Evolutionary conservation across 805 yeast species (phyloP).

Genomic region (Priceomyces fermenticarens): DNA sequence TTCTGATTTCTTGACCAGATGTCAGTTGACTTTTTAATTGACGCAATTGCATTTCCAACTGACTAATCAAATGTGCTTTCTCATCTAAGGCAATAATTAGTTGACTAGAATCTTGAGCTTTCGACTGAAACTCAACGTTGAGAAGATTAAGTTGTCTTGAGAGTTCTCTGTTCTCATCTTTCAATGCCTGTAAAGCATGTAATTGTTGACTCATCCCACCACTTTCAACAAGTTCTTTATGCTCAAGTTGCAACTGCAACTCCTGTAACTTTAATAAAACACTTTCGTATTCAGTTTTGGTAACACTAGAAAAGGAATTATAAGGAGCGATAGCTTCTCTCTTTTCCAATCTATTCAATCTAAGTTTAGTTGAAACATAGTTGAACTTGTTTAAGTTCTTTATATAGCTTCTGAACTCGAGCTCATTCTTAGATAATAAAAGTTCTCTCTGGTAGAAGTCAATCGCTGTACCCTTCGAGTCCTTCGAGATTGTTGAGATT

Average conservation of each 20-base stretch:
- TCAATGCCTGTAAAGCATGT: background rate
- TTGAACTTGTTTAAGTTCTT: constrained; percentile 42
- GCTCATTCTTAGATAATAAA: constrained; percentile 54
- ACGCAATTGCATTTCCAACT: constrained; percentile 11
- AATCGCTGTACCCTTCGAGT: constrained; percentile 19
- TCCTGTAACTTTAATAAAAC: constrained; percentile 7
- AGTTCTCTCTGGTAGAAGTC: constrained; percentile 59
- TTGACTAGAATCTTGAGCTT: constrained; percentile 8
- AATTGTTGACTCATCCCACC: background rate
- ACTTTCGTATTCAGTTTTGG: constrained; percentile 6
- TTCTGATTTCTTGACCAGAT: no score
- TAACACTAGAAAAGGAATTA: background rate
- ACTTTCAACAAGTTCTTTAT: background rate
- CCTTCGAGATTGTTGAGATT: background rate
- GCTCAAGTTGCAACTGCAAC: constrained; percentile 11
- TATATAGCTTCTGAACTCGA: constrained; percentile 56
- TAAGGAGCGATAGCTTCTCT: background rate
- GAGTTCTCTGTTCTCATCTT: background rate
- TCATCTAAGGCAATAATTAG: constrained; percentile 15
- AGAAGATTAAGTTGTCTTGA: background rate
- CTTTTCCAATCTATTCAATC: constrained; percentile 7
- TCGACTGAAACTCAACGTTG: constrained; percentile 1
- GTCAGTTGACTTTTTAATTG: constrained; percentile 10
- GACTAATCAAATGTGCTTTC: constrained; percentile 20
- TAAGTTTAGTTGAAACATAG: constrained; percentile 16